phyloP scores from a whole-genome alignment of 148 eudicot species.

The Cornus suecica region DNA sequence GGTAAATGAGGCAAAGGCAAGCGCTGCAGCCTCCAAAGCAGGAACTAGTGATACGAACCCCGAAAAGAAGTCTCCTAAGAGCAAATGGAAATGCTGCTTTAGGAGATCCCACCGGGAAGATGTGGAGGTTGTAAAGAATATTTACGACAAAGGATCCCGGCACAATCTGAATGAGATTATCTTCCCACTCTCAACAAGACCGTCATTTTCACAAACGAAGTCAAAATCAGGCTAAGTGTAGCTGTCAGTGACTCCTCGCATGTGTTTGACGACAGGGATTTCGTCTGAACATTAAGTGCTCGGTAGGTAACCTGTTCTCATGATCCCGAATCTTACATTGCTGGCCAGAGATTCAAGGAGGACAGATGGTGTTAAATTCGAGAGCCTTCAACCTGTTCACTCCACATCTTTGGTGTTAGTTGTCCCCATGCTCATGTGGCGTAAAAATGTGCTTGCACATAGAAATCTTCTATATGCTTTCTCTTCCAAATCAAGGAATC shows the following conservation, averaged over 20 bases:
- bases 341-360: neutral
- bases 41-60: conserved; percentile 49
- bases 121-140: conserved; percentile 41
- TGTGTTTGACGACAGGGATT: neutral
- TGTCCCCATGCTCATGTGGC: neutral
- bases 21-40: conserved; percentile 60
- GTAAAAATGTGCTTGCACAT: too few species aligned
- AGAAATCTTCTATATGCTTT: too few species aligned
- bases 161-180: conserved; percentile 62
- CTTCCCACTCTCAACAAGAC: conserved; percentile 68
- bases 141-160: conserved; percentile 66
- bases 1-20: conserved; percentile 74
- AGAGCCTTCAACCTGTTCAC: neutral
- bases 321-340: neutral
- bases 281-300: neutral
- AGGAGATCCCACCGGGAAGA: conserved; percentile 67
- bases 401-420: neutral
- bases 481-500: too few species aligned
- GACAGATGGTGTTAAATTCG: neutral
- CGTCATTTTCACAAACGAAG: conserved; percentile 46
- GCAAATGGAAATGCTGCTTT: conserved; percentile 80
- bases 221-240: conserved; percentile 45
- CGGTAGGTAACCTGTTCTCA: too few species aligned
- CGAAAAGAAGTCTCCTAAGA: conserved; percentile 47
- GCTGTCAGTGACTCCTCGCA: too few species aligned